Evolutionary conservation across 441 rosid species (phyloP), one percentile per base, ranked within the genome.

Genomic region (Raphanus hybrid): DNA sequence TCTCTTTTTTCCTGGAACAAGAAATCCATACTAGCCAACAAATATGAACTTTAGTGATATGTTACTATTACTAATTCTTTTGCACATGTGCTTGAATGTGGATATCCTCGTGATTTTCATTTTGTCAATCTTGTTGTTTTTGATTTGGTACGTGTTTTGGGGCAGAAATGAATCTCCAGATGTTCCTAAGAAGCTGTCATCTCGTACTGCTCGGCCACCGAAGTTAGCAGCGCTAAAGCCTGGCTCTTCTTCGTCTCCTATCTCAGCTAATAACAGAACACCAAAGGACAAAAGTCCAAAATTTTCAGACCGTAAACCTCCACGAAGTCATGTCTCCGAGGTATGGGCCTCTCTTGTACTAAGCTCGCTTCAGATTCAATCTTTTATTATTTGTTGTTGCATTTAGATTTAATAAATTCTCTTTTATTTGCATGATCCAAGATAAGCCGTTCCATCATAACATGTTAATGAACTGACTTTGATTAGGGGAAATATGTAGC

Each of bases 91-190:
- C 64, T 73, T 73, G 37, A 39, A 1, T 72, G 45, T 60, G 64
- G 6, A 54, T 60, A 60, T 66, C 70, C 74, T 67, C n/a, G 37
- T 70, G 58, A 55, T 29, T 70, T 45, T n/a, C 59, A 61, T 3
- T 60, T 67, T 67, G 8, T 59, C 34, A 32, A 62, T 6, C 26
- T 75, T 70, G n/a, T 64, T 23, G 59, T 26, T 15, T 45, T 62
- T n/a, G 23, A 26, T 69, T 32, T 74, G 1, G 8, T 61, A 48
- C 75, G 76, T 84, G 75, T 73, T 58, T 76, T 64, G 67, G 70
- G 64, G 81, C 87, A 92, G 91, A 84, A 88, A 77, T 71, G 86
- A 83, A 81, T 84, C 93, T 39, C 83, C 86, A 0, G 94, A 89
- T 74, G 91, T 81, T 48, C 90, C 88, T 2, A 87, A 81, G 70